phyloP scores from a whole-genome alignment of 2,329 filamentous ascomycete genomes.

The Exophiala xenobiotica region DNA sequence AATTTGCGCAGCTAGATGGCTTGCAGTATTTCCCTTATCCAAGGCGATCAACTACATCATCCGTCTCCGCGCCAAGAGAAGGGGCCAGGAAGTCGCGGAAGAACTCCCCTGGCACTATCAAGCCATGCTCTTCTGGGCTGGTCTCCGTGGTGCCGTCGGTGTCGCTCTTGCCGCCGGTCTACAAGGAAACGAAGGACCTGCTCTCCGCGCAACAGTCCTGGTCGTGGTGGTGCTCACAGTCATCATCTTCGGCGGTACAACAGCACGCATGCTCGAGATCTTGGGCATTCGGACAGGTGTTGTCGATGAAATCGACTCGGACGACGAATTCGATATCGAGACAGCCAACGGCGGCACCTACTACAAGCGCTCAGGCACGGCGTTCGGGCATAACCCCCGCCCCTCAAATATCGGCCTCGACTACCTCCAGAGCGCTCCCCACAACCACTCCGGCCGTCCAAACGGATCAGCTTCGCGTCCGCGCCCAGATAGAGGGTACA shows the following conservation, averaged over 20 bases:
- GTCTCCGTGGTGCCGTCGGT: constrained; percentile 89
- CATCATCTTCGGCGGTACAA: constrained; percentile 98
- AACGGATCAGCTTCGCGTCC: constrained; percentile 29
- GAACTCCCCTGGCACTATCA: constrained; percentile 94
- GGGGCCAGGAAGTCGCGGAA: constrained; percentile 74
- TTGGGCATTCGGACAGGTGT: constrained; percentile 94
- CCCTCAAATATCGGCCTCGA: constrained; percentile 58
- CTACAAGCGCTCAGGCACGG: constrained; percentile 74
- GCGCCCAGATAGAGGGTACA: constrained; percentile 47
- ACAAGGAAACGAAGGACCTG: constrained; percentile 74
- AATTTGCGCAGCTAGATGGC: constrained; percentile 88
- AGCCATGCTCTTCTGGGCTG: constrained; percentile 99
- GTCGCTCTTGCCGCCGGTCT: constrained; percentile 90
- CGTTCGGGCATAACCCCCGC: constrained; percentile 74
- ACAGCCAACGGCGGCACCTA: constrained; percentile 69
- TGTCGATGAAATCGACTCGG: constrained; percentile 93
- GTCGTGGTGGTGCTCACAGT: constrained; percentile 96
- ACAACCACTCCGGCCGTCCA: constrained; percentile 36
- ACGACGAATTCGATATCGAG: constrained; percentile 98
- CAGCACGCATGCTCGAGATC: constrained; percentile 95
- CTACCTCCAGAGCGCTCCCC: constrained; percentile 41
- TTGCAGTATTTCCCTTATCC: constrained; percentile 91
- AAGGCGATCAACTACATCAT: constrained; percentile 89
- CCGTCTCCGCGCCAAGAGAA: constrained; percentile 75
- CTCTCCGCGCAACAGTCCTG: constrained; percentile 88